Percentiles rank a stretch among this genome's conserved stretches.
These are phyloP conservation scores for Cornus controversa DNA, from an alignment of 148 eudicot species.

Conservation along the genomic window DNA sequence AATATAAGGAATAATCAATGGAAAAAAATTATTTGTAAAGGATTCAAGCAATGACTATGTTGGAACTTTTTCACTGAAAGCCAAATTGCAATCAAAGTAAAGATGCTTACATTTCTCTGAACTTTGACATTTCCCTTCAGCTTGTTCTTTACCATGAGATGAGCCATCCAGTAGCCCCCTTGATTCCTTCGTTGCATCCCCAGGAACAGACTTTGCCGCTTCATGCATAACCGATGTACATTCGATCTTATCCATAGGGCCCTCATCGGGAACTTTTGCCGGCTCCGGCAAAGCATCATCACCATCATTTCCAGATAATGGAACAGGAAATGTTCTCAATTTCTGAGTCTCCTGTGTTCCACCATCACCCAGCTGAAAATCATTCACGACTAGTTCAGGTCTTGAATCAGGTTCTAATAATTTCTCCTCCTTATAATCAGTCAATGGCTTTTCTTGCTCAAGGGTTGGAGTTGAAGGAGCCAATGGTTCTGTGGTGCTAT, in stretches of 20 bases:
- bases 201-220: constrained; percentile 16
- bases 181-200: constrained; percentile 11
- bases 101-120: constrained; percentile 35
- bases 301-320: constrained; percentile 41
- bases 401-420: constrained; percentile 26
- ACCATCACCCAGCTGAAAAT: constrained; percentile 28
- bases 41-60: too few relatives aligned
- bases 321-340: constrained; percentile 38
- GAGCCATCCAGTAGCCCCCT: constrained; percentile 4
- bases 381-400: constrained; percentile 25
- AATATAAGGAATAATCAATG: too few relatives aligned
- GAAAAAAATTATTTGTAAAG: too few relatives aligned
- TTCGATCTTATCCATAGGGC: constrained; percentile 33
- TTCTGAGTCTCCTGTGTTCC: constrained; percentile 32
- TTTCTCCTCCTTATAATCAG: constrained; percentile 38
- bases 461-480: constrained; percentile 38
- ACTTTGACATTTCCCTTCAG: constrained; percentile 21
- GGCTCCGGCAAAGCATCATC: constrained; percentile 33
- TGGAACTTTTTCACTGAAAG: too few relatives aligned
- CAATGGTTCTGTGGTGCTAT: constrained; percentile 46
- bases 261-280: constrained; percentile 28
- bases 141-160: constrained; percentile 23
- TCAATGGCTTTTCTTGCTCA: constrained; percentile 32
- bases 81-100: neutral
- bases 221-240: constrained; percentile 23